Conservation (phyloP, 1,284 basidiomycete species). For the Cutaneotrichosporon arboriforme region DNA sequence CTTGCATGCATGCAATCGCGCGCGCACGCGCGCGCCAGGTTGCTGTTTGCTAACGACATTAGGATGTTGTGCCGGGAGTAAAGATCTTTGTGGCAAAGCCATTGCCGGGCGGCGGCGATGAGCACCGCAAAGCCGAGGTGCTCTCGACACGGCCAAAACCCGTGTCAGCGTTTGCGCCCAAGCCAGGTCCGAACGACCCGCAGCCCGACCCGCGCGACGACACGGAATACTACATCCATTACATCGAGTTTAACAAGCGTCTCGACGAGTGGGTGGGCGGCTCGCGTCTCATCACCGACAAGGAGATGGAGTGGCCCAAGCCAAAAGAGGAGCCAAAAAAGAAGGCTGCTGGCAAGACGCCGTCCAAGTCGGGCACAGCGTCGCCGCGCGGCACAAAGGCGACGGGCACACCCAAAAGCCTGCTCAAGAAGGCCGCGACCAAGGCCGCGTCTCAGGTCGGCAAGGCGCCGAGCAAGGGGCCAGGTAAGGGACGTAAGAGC, state of each 20-base stretch:
- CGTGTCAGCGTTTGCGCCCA: conserved; percentile 55
- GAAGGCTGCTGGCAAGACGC: conserved; percentile 43
- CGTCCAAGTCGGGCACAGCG: conserved; percentile 28
- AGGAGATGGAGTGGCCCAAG: conserved; percentile 88
- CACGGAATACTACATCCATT: conserved; percentile 92
- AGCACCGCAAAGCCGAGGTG: conserved; percentile 88
- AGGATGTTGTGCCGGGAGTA: conserved; percentile 85
- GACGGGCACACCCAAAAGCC: conserved; percentile 42
- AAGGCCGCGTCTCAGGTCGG: conserved; percentile 54
- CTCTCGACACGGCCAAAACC: conserved; percentile 79
- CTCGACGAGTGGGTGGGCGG: conserved; percentile 98
- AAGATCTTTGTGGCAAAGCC: conserved; percentile 85
- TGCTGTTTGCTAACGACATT: conserved; percentile 11
- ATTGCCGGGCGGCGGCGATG: conserved; percentile 63
- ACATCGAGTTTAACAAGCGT: conserved; percentile 97
- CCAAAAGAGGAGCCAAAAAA: conserved; percentile 44
- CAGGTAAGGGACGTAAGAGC: conserved; percentile 25
- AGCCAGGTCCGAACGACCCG: conserved; percentile 54
- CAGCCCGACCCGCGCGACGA: conserved; percentile 55
- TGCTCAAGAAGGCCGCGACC: conserved; percentile 69
- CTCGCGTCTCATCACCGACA: conserved; percentile 71
- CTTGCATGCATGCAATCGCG: not conserved
- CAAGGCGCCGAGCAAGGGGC: conserved; percentile 50
- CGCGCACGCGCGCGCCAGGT: too few relatives aligned
- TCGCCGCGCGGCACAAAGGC: conserved; percentile 22